phyloP scores from a whole-genome alignment of 1,139 yeast genomes.

The Hemisphaericaspora subhashii region DNA sequence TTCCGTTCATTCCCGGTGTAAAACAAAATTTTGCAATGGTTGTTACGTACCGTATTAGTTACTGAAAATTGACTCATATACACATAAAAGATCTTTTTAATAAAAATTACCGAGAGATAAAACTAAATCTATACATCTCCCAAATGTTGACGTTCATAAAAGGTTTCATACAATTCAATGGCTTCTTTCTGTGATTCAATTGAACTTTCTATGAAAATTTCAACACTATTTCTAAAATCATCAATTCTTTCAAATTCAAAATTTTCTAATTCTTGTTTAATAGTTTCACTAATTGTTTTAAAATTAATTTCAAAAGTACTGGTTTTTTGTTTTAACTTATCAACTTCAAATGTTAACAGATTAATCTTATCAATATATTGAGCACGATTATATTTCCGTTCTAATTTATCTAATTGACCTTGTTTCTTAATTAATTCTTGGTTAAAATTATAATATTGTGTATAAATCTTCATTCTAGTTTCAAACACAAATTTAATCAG shows the following conservation, averaged over 20 bases:
- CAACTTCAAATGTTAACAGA: constrained; percentile 56
- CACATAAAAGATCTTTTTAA: not conserved
- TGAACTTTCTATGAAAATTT: constrained; percentile 84
- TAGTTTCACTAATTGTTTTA: constrained; percentile 59
- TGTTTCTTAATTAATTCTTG: constrained; percentile 48
- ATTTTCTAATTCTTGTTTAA: constrained; percentile 63
- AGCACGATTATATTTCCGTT: constrained; percentile 45
- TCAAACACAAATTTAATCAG: constrained; percentile 75
- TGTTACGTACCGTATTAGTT: too few relatives aligned
- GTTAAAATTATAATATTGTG: constrained; percentile 51
- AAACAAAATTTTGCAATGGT: too few relatives aligned
- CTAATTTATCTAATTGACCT: constrained; percentile 52
- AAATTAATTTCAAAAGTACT: constrained; percentile 58
- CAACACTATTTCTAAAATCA: constrained; percentile 89
- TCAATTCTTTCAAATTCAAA: constrained; percentile 78
- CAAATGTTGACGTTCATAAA: constrained; percentile 52
- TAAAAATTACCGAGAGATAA: too few relatives aligned
- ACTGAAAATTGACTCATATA: not conserved
- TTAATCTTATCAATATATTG: constrained; percentile 65
- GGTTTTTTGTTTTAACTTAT: constrained; percentile 57
- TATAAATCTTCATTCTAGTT: constrained; percentile 70
- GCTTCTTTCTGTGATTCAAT: constrained; percentile 94
- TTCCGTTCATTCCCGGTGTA: too few relatives aligned
- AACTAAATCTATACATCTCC: constrained; percentile 15
- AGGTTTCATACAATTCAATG: constrained; percentile 94